Percentiles rank a stretch among this genome's conserved stretches.
These are phyloP conservation scores for Anaeramoeba flamelloides DNA, from an alignment of 78 protist species.

Conservation along the genomic window DNA sequence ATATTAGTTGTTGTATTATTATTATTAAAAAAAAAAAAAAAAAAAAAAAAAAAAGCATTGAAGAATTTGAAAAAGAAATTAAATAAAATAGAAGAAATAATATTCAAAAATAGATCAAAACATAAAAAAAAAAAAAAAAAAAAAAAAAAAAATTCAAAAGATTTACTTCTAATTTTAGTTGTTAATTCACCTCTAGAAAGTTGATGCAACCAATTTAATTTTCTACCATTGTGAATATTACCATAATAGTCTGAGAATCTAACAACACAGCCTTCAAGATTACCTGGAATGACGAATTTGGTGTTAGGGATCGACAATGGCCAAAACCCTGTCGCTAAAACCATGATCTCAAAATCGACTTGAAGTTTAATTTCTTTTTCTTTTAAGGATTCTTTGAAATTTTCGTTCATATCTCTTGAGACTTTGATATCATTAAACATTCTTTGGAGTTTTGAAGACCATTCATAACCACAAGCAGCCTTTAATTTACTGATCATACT, in stretches of 20 bases:
- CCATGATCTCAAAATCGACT: neutral
- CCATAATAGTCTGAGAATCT: conserved; percentile 29
- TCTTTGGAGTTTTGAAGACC: conserved; percentile 58
- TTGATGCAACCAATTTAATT: conserved; percentile 57
- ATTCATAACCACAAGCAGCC: conserved; percentile 52
- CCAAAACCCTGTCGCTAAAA: neutral
- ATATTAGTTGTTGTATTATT: too few relatives aligned
- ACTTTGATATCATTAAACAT: conserved; percentile 75
- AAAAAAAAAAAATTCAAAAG: neutral
- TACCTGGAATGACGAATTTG: neutral
- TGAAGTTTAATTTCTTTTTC: neutral
- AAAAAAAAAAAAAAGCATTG: too few relatives aligned
- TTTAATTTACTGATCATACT: conserved; percentile 47
- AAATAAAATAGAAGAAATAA: too few relatives aligned
- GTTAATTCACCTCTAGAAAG: conserved; percentile 59
- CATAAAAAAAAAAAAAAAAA: too few relatives aligned
- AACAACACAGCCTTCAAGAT: too few relatives aligned
- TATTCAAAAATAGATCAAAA: too few relatives aligned
- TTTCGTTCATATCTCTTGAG: too few relatives aligned
- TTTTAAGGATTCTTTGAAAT: neutral
- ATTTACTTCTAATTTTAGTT: neutral
- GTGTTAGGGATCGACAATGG: neutral
- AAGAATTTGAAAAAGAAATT: too few relatives aligned
- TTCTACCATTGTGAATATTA: conserved; percentile 44
- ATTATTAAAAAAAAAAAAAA: too few relatives aligned